phyloP scores from a whole-genome alignment of 495 filamentous ascomycete species.

The Aspergillus leporis region DNA sequence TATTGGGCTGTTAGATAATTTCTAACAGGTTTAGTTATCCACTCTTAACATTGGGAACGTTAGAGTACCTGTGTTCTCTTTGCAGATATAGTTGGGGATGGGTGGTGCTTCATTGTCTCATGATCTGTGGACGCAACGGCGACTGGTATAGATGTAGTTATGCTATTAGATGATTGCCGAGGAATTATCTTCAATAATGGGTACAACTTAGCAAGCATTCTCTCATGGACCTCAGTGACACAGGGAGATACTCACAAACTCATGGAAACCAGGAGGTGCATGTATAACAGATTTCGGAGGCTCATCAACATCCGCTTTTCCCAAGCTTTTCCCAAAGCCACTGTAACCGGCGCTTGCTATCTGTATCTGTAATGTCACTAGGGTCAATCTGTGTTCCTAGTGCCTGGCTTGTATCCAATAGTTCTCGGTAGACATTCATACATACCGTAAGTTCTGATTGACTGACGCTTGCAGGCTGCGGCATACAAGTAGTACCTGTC shows the following conservation, averaged over 20 bases:
- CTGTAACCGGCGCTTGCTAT: slow-evolving; percentile 58
- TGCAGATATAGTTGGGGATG: slow-evolving; percentile 18
- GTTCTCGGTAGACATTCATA: slow-evolving; percentile 3
- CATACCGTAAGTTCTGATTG: slow-evolving; percentile 40
- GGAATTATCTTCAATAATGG: background rate
- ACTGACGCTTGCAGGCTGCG: slow-evolving; percentile 1
- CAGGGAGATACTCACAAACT: slow-evolving; percentile 60
- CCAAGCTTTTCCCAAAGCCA: slow-evolving; percentile 43
- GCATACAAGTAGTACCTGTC: background rate
- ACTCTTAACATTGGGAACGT: background rate
- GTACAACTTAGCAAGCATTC: background rate
- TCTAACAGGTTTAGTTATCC: slow-evolving; percentile 20
- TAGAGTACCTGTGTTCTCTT: slow-evolving; percentile 20
- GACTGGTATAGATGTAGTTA: slow-evolving; percentile 4
- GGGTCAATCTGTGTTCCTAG: background rate
- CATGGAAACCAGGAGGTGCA: slow-evolving; percentile 74
- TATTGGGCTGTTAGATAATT: slow-evolving; percentile 40
- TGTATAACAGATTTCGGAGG: slow-evolving; percentile 81
- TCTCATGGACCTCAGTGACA: background rate
- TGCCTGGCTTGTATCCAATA: background rate
- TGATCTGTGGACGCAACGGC: background rate
- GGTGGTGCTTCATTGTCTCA: background rate
- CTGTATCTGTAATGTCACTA: slow-evolving; percentile 50
- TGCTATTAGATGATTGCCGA: background rate
- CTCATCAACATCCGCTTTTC: slow-evolving; percentile 62